Evolutionary conservation across 495 filamentous ascomycete species (phyloP), one percentile per base, ranked within the genome.

Genomic region (Poronia punctata): DNA sequence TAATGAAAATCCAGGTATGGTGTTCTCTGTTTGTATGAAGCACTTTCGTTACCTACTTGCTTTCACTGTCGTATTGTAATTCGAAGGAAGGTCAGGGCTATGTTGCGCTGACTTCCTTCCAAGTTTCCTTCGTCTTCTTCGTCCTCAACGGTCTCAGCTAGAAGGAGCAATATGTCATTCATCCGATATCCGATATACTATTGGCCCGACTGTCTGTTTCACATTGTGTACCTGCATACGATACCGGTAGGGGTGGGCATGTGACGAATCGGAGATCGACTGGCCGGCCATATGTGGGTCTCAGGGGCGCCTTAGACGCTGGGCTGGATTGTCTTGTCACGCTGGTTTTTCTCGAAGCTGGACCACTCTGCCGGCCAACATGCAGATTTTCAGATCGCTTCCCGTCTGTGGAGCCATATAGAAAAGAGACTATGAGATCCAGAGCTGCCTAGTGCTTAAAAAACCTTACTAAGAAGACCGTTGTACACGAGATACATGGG

Each of bases 211-310:
- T 49, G 20, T 16, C 48, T 40, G 55, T 59, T 59, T 59, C 55
- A 59, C 55, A 38, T 56, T 55, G 44, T 35, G 55, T 59, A 59
- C 55, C 55, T 59, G 55, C 55, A 43, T 56, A 40, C 50, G 35
- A 45, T 18, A 43, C 38, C 28, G 39, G 49, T 49, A 59, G 46
- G 55, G 55, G 49, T 50, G 9, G 23, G 5, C 11, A 20, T 8
- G 27, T 14, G 35, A 18, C 24, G 32, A 24, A 25, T 7, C 11
- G 12, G 12, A 17, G 21, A 14, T 2, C 15, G 30, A 11, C 12
- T 18, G 10, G 26, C 25, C 23, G 38, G 29, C 31, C 15, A 19
- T 20, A 43, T 33, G 51, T 57, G 54, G 54, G 54, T 45, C 47
- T 51, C 41, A 50, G 42, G 48, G 47, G 47, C 42, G 18, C 38